Evolutionary conservation across 1,139 yeast genomes (phyloP).

Genomic region (Arxiozyma slooffiae): DNA sequence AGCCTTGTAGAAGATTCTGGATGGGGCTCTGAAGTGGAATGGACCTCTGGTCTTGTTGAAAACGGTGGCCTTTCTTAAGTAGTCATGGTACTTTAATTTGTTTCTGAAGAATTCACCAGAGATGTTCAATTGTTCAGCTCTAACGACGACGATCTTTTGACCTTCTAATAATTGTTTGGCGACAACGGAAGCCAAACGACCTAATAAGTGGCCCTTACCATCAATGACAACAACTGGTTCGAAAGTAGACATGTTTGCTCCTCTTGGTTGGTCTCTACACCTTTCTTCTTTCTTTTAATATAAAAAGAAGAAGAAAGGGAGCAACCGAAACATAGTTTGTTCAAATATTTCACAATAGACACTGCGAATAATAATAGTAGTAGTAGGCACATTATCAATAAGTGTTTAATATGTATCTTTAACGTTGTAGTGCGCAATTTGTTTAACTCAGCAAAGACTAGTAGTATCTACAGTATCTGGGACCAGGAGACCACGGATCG

Average conservation of each 20-base stretch:
- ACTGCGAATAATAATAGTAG: too few relatives aligned
- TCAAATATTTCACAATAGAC: too few relatives aligned
- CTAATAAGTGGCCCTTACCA: conserved; percentile 99
- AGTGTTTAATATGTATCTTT: too few relatives aligned
- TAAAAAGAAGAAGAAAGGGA: neutral
- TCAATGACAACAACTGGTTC: conserved; percentile 96
- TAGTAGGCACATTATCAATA: too few relatives aligned
- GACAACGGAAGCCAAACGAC: conserved; percentile 98
- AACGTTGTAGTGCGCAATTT: too few relatives aligned
- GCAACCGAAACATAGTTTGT: neutral
- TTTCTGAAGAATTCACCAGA: conserved; percentile 99
- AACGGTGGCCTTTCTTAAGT: conserved; percentile 98
- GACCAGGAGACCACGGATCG: too few relatives aligned
- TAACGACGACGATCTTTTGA: conserved; percentile 94
- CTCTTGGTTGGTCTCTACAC: conserved; percentile 17
- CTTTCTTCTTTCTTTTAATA: neutral
- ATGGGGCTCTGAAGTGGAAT: conserved; percentile 99
- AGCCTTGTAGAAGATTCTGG: conserved; percentile 99
- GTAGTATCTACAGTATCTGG: too few relatives aligned
- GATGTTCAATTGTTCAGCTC: conserved; percentile 97
- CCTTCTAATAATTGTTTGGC: conserved; percentile 98
- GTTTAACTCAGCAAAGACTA: too few relatives aligned
- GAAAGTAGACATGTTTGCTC: conserved; percentile 65
- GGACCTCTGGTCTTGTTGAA: conserved; percentile 99
- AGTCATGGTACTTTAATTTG: conserved; percentile 99